A percentile compares a stretch with the other conserved stretches of the same genome.
These are phyloP conservation scores for Beauveria rudraprayagi DNA, from an alignment of 2,329 filamentous ascomycete species.

Conservation along the genomic window DNA sequence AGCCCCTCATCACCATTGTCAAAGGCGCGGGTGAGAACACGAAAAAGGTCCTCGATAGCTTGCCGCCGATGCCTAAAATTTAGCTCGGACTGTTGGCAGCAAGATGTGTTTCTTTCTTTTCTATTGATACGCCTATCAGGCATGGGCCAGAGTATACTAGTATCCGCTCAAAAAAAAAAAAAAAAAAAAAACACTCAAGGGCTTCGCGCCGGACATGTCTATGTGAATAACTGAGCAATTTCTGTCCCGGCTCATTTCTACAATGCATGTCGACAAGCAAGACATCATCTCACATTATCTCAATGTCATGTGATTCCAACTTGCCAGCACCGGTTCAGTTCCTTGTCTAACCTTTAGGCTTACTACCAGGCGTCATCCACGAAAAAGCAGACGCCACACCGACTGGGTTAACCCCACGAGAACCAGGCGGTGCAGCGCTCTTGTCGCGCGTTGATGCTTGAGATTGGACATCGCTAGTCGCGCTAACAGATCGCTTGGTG, in stretches of 20 bases:
- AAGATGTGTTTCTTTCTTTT: not conserved
- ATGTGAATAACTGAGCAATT: not conserved
- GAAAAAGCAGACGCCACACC: constrained; percentile 90
- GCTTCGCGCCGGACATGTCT: not conserved
- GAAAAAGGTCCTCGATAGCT: constrained; percentile 54
- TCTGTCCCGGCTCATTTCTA: not conserved
- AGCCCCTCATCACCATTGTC: constrained; percentile 63
- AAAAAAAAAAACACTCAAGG: not conserved
- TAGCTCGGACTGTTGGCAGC: constrained; percentile 19
- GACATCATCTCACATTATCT: not conserved
- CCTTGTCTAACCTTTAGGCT: constrained; percentile 28
- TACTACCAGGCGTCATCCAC: constrained; percentile 63
- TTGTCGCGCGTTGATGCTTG: constrained; percentile 25
- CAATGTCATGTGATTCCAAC: not conserved
- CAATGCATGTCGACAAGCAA: not conserved
- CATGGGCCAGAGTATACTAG: not conserved
- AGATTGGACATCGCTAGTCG: constrained; percentile 29
- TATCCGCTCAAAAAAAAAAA: not conserved
- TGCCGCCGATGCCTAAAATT: constrained; percentile 53
- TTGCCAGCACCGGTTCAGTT: not conserved
- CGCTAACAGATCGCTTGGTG: constrained; percentile 41
- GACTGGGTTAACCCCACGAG: constrained; percentile 68
- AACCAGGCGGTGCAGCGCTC: constrained; percentile 32
- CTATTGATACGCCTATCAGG: not conserved
- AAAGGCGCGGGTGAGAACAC: constrained; percentile 70